Percentiles rank a stretch among this genome's conserved stretches.
Evolutionary conservation across 2,329 filamentous ascomycete species (phyloP).

Genomic region (Pleochaeta shiraiana): DNA sequence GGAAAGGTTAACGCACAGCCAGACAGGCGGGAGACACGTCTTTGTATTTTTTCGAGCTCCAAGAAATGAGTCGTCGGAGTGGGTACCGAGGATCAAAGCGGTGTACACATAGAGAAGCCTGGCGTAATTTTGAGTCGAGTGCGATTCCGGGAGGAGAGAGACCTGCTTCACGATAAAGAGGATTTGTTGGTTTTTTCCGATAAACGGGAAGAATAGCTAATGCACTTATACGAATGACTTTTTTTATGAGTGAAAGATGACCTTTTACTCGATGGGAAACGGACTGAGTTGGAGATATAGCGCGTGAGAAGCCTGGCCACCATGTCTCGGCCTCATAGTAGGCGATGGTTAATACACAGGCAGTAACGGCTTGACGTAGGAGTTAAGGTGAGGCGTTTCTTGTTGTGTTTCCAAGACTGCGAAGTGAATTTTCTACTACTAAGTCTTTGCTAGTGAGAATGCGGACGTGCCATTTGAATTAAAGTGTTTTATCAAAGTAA

Average conservation of each 20-base stretch:
- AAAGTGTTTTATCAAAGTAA: no score
- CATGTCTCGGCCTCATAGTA: conserved; percentile 1
- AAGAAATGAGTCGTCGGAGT: neutral
- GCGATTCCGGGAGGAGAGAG: neutral
- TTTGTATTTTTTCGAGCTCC: neutral
- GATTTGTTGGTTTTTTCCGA: neutral
- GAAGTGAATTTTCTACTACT: neutral
- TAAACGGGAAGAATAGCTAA: neutral
- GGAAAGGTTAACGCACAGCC: neutral
- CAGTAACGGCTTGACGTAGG: neutral
- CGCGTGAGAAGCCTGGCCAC: neutral
- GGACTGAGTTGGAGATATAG: neutral
- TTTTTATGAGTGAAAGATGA: neutral
- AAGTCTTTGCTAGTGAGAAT: neutral
- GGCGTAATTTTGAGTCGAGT: neutral
- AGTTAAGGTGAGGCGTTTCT: neutral
- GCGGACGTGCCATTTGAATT: neutral
- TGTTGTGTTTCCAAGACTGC: neutral
- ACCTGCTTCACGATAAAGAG: neutral
- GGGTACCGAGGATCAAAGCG: neutral
- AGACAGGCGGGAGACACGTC: neutral
- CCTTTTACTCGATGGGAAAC: neutral
- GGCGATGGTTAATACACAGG: neutral
- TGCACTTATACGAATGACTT: neutral
- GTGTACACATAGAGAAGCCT: neutral